Conservation (phyloP, 225 moss, liverwort and hornwort species). For the Straminergon stramineum region DNA sequence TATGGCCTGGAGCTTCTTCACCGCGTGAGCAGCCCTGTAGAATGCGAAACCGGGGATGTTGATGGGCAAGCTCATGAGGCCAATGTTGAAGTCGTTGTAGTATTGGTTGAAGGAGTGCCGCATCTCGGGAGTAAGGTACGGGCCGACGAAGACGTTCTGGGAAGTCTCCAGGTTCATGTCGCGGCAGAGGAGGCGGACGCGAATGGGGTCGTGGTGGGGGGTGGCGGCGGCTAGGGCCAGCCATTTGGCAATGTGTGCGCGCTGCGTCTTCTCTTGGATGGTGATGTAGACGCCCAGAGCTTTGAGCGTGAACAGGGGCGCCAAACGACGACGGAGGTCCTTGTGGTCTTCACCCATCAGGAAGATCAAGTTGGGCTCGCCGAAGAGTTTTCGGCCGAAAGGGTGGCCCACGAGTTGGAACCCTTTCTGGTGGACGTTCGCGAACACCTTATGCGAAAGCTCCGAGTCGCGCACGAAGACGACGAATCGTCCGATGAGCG, state of each 20-base stretch:
- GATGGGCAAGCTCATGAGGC: slow-evolving; percentile 63
- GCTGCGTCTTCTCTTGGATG: slow-evolving; percentile 69
- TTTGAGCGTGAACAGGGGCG: slow-evolving; percentile 78
- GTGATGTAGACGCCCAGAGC: slow-evolving; percentile 70
- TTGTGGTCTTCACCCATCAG: slow-evolving; percentile 85
- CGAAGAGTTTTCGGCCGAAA: slow-evolving; percentile 76
- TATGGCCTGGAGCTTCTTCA: slow-evolving; percentile 41
- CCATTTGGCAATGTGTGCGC: slow-evolving; percentile 59
- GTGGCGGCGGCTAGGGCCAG: not conserved
- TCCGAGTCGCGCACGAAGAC: slow-evolving; percentile 81
- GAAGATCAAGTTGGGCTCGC: slow-evolving; percentile 78
- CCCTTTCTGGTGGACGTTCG: slow-evolving; percentile 58
- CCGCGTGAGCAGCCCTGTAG: slow-evolving; percentile 51
- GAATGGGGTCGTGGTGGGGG: slow-evolving; percentile 12
- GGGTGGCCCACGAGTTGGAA: slow-evolving; percentile 91
- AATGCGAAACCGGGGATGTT: slow-evolving; percentile 75
- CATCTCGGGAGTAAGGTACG: slow-evolving; percentile 49
- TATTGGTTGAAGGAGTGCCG: slow-evolving; percentile 30
- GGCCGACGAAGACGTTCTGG: slow-evolving; percentile 76
- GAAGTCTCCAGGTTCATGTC: slow-evolving; percentile 91
- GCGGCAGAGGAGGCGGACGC: slow-evolving; percentile 50
- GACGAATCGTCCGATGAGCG: slow-evolving; percentile 60
- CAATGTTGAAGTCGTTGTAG: slow-evolving; percentile 75
- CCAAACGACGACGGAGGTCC: slow-evolving; percentile 69
- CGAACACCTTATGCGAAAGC: slow-evolving; percentile 70